A percentile compares a stretch with the other conserved stretches of the same genome.
phyloP scores from a whole-genome alignment of 768 basidiomycete species.

The Asterophora lycoperdoides region DNA sequence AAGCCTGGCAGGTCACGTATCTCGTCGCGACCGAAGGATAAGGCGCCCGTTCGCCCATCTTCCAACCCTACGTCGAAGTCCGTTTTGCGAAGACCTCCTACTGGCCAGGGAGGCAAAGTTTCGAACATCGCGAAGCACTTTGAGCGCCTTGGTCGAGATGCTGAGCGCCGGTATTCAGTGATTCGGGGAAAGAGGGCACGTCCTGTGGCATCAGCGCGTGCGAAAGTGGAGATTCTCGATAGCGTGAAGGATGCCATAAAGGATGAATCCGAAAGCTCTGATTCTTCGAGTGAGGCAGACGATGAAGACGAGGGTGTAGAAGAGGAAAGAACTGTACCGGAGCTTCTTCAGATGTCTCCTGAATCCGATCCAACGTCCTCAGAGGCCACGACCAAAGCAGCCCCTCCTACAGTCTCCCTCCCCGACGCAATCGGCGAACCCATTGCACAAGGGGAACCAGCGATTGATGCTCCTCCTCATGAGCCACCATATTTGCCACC shows the following conservation, averaged over 20 bases:
- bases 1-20: constrained; percentile 37
- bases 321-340: constrained; percentile 31
- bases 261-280: constrained; percentile 74
- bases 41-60: constrained; percentile 39
- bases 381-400: constrained; percentile 22
- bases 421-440: constrained; percentile 11
- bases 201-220: constrained; percentile 84
- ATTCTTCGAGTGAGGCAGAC: constrained; percentile 56
- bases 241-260: constrained; percentile 89
- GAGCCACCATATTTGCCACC: constrained; percentile 44
- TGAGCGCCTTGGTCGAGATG: constrained; percentile 76
- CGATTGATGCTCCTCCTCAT: constrained; percentile 18
- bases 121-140: constrained; percentile 88
- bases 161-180: constrained; percentile 76
- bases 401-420: constrained; percentile 19
- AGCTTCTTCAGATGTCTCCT: constrained; percentile 25
- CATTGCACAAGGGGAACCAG: constrained; percentile 1
- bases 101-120: constrained; percentile 62
- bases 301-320: constrained; percentile 51
- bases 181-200: constrained; percentile 84
- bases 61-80: constrained; percentile 42
- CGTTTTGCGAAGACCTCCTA: constrained; percentile 49
- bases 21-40: constrained; percentile 37
- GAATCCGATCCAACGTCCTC: constrained; percentile 22
- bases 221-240: constrained; percentile 83